A percentile compares a stretch with the other conserved stretches of the same genome.
Conservation (phyloP, 1,284 basidiomycete species). For the Cryptococcus hybrid region DNA sequence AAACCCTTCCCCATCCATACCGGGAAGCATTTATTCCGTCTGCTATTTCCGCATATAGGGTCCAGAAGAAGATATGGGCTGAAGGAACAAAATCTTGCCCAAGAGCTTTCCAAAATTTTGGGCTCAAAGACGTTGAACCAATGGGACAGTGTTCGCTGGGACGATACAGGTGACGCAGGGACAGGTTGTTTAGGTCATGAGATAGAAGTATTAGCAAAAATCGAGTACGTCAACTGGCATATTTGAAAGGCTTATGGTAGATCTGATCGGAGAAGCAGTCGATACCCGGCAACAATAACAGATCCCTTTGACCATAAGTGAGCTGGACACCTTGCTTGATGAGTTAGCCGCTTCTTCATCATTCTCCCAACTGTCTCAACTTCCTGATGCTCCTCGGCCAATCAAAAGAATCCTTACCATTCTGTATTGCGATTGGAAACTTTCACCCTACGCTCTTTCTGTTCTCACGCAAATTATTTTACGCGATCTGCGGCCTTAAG, state of each 20-base stretch:
- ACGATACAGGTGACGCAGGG: constrained; percentile 36
- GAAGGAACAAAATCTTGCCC: constrained; percentile 66
- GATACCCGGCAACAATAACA: neutral
- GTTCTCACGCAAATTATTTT: constrained; percentile 78
- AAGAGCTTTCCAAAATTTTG: constrained; percentile 57
- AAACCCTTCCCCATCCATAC: constrained; percentile 25
- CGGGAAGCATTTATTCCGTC: constrained; percentile 57
- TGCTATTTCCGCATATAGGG: constrained; percentile 82
- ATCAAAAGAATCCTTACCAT: constrained; percentile 17
- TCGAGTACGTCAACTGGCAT: neutral
- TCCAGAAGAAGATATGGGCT: constrained; percentile 66
- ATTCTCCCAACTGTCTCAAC: constrained; percentile 57
- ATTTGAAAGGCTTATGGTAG: constrained; percentile 42
- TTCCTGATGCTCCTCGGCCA: constrained; percentile 1
- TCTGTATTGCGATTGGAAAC: constrained; percentile 18
- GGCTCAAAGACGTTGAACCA: constrained; percentile 51
- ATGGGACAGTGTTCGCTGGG: constrained; percentile 55
- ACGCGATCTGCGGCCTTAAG: constrained; percentile 72
- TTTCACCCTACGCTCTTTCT: constrained; percentile 62
- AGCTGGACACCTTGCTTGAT: constrained; percentile 65
- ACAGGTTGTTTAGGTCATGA: constrained; percentile 70
- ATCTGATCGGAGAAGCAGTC: neutral
- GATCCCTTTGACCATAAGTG: constrained; percentile 20
- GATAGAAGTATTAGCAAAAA: constrained; percentile 47
- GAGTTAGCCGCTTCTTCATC: constrained; percentile 66